Evolutionary conservation across 805 yeast species (phyloP).

Genomic region (Candida endomychidarum): DNA sequence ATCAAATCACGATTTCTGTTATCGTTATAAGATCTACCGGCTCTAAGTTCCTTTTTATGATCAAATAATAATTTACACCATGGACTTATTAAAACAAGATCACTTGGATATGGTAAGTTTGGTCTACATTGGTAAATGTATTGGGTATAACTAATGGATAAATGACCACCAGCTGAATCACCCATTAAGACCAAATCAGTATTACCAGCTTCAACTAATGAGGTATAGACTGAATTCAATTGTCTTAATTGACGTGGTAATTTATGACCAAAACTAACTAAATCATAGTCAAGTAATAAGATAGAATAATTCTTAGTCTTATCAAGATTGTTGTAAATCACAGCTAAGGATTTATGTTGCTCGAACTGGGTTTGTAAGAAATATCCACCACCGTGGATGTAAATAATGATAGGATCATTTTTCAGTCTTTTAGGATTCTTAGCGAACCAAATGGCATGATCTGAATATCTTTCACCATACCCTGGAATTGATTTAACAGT

Average conservation of each 20-base stretch:
- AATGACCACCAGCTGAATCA: conserved; percentile 43
- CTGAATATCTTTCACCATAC: conserved; percentile 32
- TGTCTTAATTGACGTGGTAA: conserved; percentile 34
- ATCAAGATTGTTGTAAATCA: conserved; percentile 27
- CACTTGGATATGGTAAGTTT: conserved; percentile 24
- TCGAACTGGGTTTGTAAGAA: conserved; percentile 27
- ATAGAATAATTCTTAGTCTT: conserved; percentile 21
- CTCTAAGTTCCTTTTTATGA: conserved; percentile 17
- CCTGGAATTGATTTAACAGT: conserved; percentile 21
- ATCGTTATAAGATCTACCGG: conserved; percentile 37
- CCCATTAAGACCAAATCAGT: conserved; percentile 34
- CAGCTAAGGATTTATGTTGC: conserved; percentile 28
- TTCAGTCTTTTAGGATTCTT: conserved; percentile 23
- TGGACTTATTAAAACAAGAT: conserved; percentile 34
- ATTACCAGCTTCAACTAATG: conserved; percentile 22
- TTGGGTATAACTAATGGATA: conserved; percentile 31
- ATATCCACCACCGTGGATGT: conserved; percentile 42
- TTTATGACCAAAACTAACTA: conserved; percentile 26
- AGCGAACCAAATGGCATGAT: conserved; percentile 34
- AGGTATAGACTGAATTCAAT: conserved; percentile 25
- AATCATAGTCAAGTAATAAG: conserved; percentile 29
- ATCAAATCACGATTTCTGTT: conserved; percentile 24
- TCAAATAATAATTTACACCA: conserved; percentile 36
- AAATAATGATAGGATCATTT: conserved; percentile 33
- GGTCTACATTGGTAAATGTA: conserved; percentile 20